These are phyloP conservation scores for Blepharisma undulans DNA, from an alignment of 169 alveolate genomes.

Conservation along the genomic window DNA sequence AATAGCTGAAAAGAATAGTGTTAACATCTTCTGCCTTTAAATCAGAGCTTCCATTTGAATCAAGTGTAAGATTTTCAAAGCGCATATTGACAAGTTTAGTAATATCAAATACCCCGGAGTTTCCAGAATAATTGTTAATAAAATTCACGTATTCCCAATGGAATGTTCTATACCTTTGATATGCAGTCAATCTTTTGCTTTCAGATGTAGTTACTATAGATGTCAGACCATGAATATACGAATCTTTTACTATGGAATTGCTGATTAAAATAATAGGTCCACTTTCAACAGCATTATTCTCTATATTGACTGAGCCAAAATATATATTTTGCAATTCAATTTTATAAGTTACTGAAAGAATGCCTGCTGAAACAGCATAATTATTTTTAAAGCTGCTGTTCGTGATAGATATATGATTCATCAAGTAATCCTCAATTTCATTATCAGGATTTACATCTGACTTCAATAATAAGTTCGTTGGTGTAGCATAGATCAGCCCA, in stretches of 20 bases:
- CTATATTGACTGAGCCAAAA: not conserved
- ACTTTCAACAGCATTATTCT: not conserved
- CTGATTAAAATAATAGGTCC: not conserved
- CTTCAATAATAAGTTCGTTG: not conserved
- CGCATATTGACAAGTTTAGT: not conserved
- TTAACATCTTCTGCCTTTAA: not conserved
- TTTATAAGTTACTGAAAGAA: not conserved
- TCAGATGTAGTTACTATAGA: not conserved
- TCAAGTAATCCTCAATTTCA: not conserved
- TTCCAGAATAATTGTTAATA: not conserved
- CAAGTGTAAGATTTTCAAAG: not conserved
- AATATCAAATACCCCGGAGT: not conserved
- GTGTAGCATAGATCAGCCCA: not conserved
- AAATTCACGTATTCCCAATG: not conserved
- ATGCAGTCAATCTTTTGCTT: not conserved
- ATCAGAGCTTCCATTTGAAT: not conserved
- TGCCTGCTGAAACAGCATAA: not conserved
- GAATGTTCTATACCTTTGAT: not conserved
- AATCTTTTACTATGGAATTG: not conserved
- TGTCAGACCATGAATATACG: not conserved
- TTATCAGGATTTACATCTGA: not conserved
- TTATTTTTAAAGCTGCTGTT: too few species aligned
- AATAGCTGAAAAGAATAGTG: not conserved
- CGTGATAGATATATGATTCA: not conserved
- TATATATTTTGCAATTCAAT: not conserved